A percentile compares a stretch with the other conserved stretches of the same genome.
Conservation (phyloP, 768 basidiomycete species). For the Podaxis sp. region DNA sequence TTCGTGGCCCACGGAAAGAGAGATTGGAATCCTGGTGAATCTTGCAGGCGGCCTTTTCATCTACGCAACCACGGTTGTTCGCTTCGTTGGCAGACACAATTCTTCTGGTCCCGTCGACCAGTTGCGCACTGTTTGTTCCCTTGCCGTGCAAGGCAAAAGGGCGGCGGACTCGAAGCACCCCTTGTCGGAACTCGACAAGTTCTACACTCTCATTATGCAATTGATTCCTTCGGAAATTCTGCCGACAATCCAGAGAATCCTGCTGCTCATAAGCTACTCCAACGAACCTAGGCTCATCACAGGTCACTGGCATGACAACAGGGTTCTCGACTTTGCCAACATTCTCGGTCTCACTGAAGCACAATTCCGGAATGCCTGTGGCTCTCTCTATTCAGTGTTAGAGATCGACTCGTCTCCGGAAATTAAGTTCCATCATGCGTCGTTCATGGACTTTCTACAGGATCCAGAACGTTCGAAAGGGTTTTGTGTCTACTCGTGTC, state of each 20-base stretch:
- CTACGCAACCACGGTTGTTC: conserved; percentile 7
- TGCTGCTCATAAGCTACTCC: background rate
- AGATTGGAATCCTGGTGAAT: background rate
- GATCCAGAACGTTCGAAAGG: background rate
- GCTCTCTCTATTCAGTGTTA: background rate
- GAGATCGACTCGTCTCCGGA: background rate
- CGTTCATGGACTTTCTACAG: conserved; percentile 3
- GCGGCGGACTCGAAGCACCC: too few species aligned
- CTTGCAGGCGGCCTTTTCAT: conserved; percentile 9
- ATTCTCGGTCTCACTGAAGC: background rate
- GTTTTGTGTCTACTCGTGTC: background rate
- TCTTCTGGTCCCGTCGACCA: background rate
- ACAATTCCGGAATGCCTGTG: background rate
- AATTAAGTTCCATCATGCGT: conserved; percentile 12
- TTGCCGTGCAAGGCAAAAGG: background rate
- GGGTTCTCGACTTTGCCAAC: background rate
- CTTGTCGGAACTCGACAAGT: background rate
- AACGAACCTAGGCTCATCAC: too few species aligned
- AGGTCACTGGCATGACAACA: too few species aligned
- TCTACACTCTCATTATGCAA: background rate
- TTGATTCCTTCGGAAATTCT: background rate
- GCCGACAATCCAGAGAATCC: background rate
- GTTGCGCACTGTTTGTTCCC: background rate
- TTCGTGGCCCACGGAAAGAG: conserved; percentile 13
- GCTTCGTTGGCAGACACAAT: conserved; percentile 1